Evolutionary conservation across 2,329 filamentous ascomycete species (phyloP), one percentile per base, ranked within the genome.

Genomic region (Eurotiales sp.): DNA sequence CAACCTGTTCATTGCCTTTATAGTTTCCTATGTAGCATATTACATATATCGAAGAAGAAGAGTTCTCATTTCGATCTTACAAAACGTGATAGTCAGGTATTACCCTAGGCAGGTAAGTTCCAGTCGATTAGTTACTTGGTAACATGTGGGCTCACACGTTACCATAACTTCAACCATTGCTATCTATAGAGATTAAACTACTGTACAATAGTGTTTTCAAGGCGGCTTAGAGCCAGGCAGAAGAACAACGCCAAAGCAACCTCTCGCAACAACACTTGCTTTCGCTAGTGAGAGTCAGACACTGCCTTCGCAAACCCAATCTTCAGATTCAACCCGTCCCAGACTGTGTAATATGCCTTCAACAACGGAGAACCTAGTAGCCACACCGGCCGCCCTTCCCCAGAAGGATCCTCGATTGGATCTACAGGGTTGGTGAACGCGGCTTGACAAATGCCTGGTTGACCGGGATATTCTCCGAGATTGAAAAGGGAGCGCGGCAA

Each of bases 21-120:
- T n/a, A n/a, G n/a, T 54, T 54, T 46, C 52, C 40, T 54, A 48
- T 54, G 52, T 54, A 51, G 52, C 29, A 54, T 53, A 53, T 53
- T 45, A n/a, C 34, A 52, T 37, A 37, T 44, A 29, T 21, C 22
- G 22, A 40, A 40, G 27, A 37, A 36, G 17, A 34, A 15, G 25
- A 27, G 25, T 27, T 27, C 25, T 27, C 10, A 27, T 27, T 27
- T 27, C 25, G 10, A 27, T 27, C 25, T 6, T 27, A 27, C 5
- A 5, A 5, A 27, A 27, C 25, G 5, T 27, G n/a, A n/a, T n/a
- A n/a, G n/a, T n/a, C n/a, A n/a, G n/a, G n/a, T n/a, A n/a, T n/a
- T n/a, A n/a, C n/a, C n/a, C n/a, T n/a, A n/a, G n/a, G n/a, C n/a
- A n/a, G n/a, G n/a, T n/a, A n/a, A n/a, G n/a, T n/a, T n/a, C n/a